phyloP scores from a whole-genome alignment of 192 early-diverging fungal genomes.

The Coemansia sp. region DNA sequence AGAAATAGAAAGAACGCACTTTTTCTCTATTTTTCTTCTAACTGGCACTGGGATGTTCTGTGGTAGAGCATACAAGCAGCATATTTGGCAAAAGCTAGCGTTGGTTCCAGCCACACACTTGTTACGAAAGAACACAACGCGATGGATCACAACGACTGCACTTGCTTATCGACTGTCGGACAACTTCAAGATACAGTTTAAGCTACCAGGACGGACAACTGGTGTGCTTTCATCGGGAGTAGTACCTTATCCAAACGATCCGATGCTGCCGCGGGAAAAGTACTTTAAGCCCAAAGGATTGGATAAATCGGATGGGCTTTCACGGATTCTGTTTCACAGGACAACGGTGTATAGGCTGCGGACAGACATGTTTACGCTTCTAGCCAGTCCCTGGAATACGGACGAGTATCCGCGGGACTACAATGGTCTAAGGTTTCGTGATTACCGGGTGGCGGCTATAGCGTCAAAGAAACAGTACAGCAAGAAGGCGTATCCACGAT shows the following conservation, averaged over 20 bases:
- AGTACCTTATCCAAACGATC: conserved; percentile 39
- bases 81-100: neutral
- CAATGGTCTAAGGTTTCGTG: conserved; percentile 44
- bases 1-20: neutral
- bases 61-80: neutral
- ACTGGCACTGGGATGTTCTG: neutral
- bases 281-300: conserved; percentile 51
- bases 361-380: conserved; percentile 14
- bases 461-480: conserved; percentile 38
- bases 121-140: neutral
- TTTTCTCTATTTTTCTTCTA: neutral
- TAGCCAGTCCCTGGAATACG: conserved; percentile 33
- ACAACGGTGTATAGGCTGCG: conserved; percentile 1
- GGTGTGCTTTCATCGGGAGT: conserved; percentile 37
- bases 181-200: conserved; percentile 36
- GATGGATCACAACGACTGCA: conserved; percentile 13
- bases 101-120: neutral
- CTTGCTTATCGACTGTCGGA: conserved; percentile 20
- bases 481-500: conserved; percentile 39
- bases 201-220: conserved; percentile 38
- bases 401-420: conserved; percentile 48
- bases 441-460: conserved; percentile 41
- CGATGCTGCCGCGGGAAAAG: conserved; percentile 37
- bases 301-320: neutral
- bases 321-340: conserved; percentile 9